Percentiles rank a stretch among this genome's conserved stretches.
These are phyloP conservation scores for Hyaloscypha variabilis DNA, from an alignment of 495 filamentous ascomycete species.

Conservation along the genomic window DNA sequence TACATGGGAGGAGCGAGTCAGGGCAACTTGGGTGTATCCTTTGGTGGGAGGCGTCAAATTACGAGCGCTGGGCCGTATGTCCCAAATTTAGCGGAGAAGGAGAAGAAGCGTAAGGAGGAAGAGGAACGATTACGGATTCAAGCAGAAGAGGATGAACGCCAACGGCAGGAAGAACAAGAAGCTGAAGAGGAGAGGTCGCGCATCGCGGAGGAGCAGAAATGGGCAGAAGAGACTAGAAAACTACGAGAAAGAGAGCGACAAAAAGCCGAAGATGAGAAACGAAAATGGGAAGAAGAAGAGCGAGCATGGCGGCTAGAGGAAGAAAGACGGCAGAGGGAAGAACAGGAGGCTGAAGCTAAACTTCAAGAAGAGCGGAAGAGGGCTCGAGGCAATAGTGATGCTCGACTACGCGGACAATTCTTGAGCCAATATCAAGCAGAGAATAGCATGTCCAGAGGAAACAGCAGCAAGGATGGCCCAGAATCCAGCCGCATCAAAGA, in stretches of 20 bases:
- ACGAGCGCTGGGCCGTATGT: constrained; percentile 80
- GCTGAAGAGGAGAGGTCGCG: constrained; percentile 63
- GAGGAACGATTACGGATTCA: constrained; percentile 61
- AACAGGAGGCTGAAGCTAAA: constrained; percentile 68
- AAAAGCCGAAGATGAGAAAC: constrained; percentile 74
- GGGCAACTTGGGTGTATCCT: constrained; percentile 90
- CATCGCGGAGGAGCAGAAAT: constrained; percentile 71
- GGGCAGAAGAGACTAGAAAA: constrained; percentile 77
- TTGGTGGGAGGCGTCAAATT: constrained; percentile 90
- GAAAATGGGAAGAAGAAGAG: constrained; percentile 84
- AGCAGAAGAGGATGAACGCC: constrained; percentile 67
- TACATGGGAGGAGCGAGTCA: constrained; percentile 99
- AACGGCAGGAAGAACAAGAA: constrained; percentile 61
- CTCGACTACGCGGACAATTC: constrained; percentile 77
- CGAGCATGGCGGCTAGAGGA: constrained; percentile 82
- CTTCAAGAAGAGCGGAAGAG: constrained; percentile 68
- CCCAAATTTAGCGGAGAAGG: constrained; percentile 64
- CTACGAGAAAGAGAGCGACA: constrained; percentile 68
- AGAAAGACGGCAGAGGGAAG: constrained; percentile 70
- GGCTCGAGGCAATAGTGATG: constrained; percentile 60
- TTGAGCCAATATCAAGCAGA: constrained; percentile 83
- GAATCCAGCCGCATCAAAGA: constrained; percentile 68
- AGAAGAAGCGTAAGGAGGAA: constrained; percentile 55
- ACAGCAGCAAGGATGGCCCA: constrained; percentile 21
- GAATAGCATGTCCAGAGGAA: constrained; percentile 32